These are phyloP conservation scores for Coemansia sp. DNA, from an alignment of 192 early-diverging fungal species.

Conservation along the genomic window DNA sequence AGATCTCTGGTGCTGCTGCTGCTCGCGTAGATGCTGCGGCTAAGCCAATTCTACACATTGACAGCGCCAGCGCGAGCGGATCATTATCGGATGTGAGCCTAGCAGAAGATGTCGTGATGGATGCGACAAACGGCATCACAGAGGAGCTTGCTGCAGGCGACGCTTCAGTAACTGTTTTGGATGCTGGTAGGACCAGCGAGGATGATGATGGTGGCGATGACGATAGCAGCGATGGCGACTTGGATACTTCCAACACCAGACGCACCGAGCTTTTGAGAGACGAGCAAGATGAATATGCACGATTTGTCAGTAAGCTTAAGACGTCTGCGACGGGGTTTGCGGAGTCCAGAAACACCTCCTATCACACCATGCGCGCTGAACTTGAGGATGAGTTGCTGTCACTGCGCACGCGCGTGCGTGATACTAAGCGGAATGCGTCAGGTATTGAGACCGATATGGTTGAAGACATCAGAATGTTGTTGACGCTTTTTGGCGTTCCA, in stretches of 20 bases:
- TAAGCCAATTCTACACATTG: slow-evolving; percentile 6
- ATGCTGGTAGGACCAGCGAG: background rate
- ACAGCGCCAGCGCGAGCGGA: slow-evolving; percentile 21
- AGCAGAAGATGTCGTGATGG: background rate
- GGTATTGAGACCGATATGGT: slow-evolving; percentile 47
- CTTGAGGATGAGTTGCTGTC: slow-evolving; percentile 31
- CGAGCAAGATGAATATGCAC: slow-evolving; percentile 67
- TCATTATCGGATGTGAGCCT: background rate
- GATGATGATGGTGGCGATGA: slow-evolving; percentile 18
- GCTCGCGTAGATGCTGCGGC: background rate
- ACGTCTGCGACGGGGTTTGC: background rate
- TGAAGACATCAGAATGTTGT: slow-evolving; percentile 63
- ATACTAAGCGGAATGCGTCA: slow-evolving; percentile 35
- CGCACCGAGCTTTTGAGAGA: slow-evolving; percentile 27
- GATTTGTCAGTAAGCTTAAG: slow-evolving; percentile 54
- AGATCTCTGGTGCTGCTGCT: background rate
- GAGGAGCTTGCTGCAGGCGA: too few species aligned
- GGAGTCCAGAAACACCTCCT: background rate
- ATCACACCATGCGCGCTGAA: slow-evolving; percentile 26
- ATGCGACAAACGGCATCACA: too few species aligned
- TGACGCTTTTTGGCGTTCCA: slow-evolving; percentile 91
- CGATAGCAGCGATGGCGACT: slow-evolving; percentile 39
- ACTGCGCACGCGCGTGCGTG: slow-evolving; percentile 31
- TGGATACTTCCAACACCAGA: slow-evolving; percentile 15
- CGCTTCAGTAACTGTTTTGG: too few species aligned